phyloP scores from a whole-genome alignment of 345 rosid species.

The Eucalyptus sp. region DNA sequence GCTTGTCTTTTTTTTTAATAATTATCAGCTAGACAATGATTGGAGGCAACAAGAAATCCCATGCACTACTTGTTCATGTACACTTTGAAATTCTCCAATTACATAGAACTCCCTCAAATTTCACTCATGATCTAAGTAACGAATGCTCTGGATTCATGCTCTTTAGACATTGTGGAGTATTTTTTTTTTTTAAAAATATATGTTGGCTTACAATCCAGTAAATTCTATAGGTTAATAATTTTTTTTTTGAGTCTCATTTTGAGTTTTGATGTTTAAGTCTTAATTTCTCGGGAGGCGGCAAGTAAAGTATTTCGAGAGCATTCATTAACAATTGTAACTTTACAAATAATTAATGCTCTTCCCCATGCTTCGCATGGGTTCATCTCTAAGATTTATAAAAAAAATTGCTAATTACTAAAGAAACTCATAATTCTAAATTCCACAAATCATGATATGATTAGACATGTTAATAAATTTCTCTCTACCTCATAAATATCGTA shows the following conservation, averaged over 20 bases:
- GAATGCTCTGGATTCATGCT: rapidly evolving
- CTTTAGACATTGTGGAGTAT: rapidly evolving
- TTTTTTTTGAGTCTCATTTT: rapidly evolving
- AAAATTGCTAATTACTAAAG: background rate
- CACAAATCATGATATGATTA: background rate
- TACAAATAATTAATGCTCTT: background rate
- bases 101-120: rapidly evolving
- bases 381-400: background rate
- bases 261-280: background rate
- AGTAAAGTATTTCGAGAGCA: rapidly evolving
- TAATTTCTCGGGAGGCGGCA: background rate
- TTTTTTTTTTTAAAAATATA: background rate
- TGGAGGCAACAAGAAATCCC: background rate
- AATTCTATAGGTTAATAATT: background rate
- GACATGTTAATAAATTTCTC: background rate
- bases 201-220: background rate
- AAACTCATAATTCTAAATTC: background rate
- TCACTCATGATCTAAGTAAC: rapidly evolving
- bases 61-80: background rate
- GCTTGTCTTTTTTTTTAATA: background rate
- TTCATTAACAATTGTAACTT: background rate
- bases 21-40: background rate
- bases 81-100: background rate
- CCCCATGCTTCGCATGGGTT: rapidly evolving
- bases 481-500: background rate